phyloP scores from a whole-genome alignment of 75 land plant species.

The Cunninghamia lanceolata region DNA sequence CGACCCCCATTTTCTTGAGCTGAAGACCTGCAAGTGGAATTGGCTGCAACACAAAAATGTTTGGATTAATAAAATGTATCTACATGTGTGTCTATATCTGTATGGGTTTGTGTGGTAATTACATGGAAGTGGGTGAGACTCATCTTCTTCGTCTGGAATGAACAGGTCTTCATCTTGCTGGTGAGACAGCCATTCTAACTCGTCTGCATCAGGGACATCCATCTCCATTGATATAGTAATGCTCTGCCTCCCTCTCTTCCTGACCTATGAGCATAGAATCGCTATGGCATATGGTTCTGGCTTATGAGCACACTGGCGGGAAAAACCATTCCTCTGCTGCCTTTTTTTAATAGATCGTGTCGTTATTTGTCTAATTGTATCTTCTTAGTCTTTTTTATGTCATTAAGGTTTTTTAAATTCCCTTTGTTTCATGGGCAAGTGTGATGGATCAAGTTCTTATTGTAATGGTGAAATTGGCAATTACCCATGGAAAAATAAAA shows the following conservation, averaged over 20 bases:
- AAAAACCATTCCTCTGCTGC: background rate
- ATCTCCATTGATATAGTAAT: slow-evolving; percentile 34
- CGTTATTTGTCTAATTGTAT: too few relatives aligned
- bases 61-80: background rate
- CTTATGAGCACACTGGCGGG: background rate
- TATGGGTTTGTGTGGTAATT: background rate
- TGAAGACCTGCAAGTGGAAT: background rate
- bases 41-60: background rate
- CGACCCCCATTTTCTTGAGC: background rate
- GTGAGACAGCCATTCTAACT: slow-evolving; percentile 89
- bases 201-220: slow-evolving; percentile 78
- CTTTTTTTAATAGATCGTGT: too few relatives aligned
- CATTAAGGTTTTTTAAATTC: too few relatives aligned
- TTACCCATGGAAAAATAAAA: too few relatives aligned
- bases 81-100: background rate
- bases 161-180: slow-evolving; percentile 34
- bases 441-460: too few relatives aligned
- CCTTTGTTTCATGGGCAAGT: too few relatives aligned
- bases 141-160: slow-evolving; percentile 22
- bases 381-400: too few relatives aligned
- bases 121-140: background rate
- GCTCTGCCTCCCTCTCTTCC: background rate
- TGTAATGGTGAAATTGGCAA: too few relatives aligned
- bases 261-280: too few relatives aligned
- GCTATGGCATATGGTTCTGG: background rate